These are phyloP conservation scores for Achlya hypogyna DNA, from an alignment of 352 stramenopile species.

Conservation along the genomic window DNA sequence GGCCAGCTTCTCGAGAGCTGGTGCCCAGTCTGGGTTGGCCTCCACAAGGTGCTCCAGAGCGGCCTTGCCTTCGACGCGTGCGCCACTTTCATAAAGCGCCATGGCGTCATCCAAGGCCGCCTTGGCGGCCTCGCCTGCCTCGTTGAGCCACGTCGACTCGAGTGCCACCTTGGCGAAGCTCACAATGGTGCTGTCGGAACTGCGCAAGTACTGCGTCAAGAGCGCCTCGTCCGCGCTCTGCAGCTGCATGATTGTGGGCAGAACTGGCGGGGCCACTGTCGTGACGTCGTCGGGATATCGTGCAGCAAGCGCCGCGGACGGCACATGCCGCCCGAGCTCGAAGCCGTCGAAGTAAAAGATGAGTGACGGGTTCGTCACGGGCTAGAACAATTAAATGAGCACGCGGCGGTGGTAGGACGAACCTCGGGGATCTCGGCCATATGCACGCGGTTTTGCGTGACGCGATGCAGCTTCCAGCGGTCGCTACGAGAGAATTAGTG, in stretches of 20 bases:
- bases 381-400: constrained; percentile 23
- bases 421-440: constrained; percentile 37
- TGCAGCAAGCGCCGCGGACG: constrained; percentile 46
- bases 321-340: constrained; percentile 41
- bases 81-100: constrained; percentile 24
- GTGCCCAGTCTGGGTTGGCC: constrained; percentile 44
- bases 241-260: constrained; percentile 64
- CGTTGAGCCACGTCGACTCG: constrained; percentile 61
- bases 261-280: constrained; percentile 1
- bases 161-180: constrained; percentile 59
- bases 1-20: constrained; percentile 70
- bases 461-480: constrained; percentile 40
- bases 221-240: constrained; percentile 56
- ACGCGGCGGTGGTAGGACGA: neutral
- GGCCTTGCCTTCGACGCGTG: constrained; percentile 26
- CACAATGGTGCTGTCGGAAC: constrained; percentile 55
- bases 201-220: constrained; percentile 53
- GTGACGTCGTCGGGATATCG: constrained; percentile 48
- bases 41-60: constrained; percentile 39
- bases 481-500: constrained; percentile 26
- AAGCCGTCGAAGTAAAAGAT: constrained; percentile 78
- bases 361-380: constrained; percentile 47
- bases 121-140: constrained; percentile 39
- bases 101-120: constrained; percentile 33
- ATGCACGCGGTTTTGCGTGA: constrained; percentile 47